A percentile compares a stretch with the other conserved stretches of the same genome.
Conservation (phyloP, 2,329 filamentous ascomycete genomes). For the Arthrinium puccinioides region DNA sequence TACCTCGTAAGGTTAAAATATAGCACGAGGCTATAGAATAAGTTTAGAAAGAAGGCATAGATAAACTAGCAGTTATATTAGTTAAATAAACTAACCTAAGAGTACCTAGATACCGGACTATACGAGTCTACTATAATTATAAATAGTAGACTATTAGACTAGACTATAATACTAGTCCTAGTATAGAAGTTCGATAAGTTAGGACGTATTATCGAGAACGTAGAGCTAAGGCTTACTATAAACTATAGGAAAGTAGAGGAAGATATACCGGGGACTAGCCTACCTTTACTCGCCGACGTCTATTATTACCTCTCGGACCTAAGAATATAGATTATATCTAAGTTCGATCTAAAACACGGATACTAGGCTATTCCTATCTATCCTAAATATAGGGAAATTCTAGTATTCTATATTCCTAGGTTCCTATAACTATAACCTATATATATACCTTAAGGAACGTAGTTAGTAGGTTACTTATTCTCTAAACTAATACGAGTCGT, state of each 20-base stretch:
- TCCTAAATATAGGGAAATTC: background rate
- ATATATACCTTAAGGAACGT: background rate
- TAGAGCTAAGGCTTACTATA: background rate
- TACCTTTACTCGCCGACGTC: background rate
- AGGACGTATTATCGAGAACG: background rate
- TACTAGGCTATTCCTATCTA: background rate
- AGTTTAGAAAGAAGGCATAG: background rate
- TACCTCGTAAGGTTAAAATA: background rate
- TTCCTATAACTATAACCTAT: background rate
- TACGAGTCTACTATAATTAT: background rate
- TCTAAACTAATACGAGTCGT: background rate
- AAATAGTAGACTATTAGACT: background rate
- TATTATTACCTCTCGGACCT: background rate
- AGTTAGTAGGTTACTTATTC: background rate
- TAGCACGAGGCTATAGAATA: background rate
- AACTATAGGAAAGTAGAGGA: conserved; percentile 1
- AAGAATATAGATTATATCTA: background rate
- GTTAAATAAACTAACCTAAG: background rate
- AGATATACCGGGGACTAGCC: background rate
- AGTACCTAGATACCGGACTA: background rate
- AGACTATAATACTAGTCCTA: background rate
- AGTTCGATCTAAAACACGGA: conserved; percentile 1
- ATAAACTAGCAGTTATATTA: background rate
- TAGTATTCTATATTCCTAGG: background rate
- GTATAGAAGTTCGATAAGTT: background rate